Evolutionary conservation across 192 early-diverging fungal species (phyloP), one percentile per base, ranked within the genome.

Genomic region (Phlyctochytrium planicorne): DNA sequence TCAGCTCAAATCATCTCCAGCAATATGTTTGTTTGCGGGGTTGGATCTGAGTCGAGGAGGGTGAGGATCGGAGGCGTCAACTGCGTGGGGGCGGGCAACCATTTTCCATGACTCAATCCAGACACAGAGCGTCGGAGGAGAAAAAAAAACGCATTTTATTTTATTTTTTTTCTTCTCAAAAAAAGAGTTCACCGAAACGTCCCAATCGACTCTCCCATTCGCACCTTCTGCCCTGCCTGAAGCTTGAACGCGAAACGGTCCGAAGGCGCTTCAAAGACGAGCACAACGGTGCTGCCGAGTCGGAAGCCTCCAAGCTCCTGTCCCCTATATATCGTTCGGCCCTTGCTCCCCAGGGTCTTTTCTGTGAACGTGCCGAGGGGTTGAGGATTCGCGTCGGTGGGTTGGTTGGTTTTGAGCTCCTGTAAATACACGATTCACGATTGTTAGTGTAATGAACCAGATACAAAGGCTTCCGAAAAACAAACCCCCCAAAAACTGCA

Each of bases 241-340:
- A 96, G 77, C 25, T 47, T 31, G 62, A 84, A 98, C 73, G 86
- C 81, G 78, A 96, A 96, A 6, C 40, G 6, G 40, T 47, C 40
- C 27, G 80, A 53, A 1, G 96, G 97, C 0, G 95, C 96, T 67
- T 96, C 94, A 85, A 98, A 99, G 52, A 99, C 94, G 30, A 99
- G 78, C 3, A 98, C 95, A 31, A 99, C 85, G 2, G 97, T 98
- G 6, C 92, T 94, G 30, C 97, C 97, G 14, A 99, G 80, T 59
- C 82, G 86, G 78, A 99, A 98, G 23, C 97, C 97, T 16, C 97
- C 97, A 68, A 98, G 85, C 70, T 97, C 93, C 68, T 96, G 87
- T 50, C 95, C 97, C 65, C 84, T 81, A 2, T 63, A 72, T 23
- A 94, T 69, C 10, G 84, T 86, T 52, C 92, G 83, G 23, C 91